Evolutionary conservation across 164 flowering plant species (phyloP).

Genomic region (Liquidambar formosana): DNA sequence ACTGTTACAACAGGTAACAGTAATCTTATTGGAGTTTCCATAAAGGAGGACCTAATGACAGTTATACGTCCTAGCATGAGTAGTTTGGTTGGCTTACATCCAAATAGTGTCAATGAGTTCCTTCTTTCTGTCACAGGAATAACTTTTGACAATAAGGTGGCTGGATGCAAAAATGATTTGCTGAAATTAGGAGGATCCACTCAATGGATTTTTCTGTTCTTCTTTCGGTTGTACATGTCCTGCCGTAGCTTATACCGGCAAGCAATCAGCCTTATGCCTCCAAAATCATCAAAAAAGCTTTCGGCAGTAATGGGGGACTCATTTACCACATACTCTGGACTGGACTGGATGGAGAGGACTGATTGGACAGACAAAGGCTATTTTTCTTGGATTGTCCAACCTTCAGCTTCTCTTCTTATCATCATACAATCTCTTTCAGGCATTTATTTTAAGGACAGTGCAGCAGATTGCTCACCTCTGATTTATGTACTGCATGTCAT

Average conservation of each 20-base stretch:
- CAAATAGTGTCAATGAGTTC: constrained; percentile 35
- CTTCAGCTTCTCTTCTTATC: constrained; percentile 56
- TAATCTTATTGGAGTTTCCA: constrained; percentile 50
- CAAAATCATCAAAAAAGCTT: constrained; percentile 57
- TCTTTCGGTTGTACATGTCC: constrained; percentile 68
- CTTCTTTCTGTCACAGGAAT: constrained; percentile 37
- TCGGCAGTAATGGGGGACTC: constrained; percentile 59
- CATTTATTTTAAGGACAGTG: constrained; percentile 33
- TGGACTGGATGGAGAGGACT: constrained; percentile 53
- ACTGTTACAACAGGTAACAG: constrained; percentile 68
- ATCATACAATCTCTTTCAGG: constrained; percentile 43
- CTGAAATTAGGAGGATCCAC: constrained; percentile 9
- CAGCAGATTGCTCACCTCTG: constrained; percentile 39
- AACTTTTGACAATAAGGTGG: constrained; percentile 8
- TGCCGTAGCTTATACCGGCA: constrained; percentile 68
- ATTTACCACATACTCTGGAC: constrained; percentile 51
- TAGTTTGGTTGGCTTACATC: constrained; percentile 36
- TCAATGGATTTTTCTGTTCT: constrained; percentile 59
- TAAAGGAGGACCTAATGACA: constrained; percentile 53
- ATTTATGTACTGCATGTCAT: constrained; percentile 58
- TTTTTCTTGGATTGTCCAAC: constrained; percentile 68
- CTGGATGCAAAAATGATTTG: constrained; percentile 13
- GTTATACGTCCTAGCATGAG: constrained; percentile 47
- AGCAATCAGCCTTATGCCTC: constrained; percentile 70
- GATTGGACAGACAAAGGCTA: constrained; percentile 56